Conservation (phyloP, 2,329 filamentous ascomycete genomes). For the Alternaria infectoria region DNA sequence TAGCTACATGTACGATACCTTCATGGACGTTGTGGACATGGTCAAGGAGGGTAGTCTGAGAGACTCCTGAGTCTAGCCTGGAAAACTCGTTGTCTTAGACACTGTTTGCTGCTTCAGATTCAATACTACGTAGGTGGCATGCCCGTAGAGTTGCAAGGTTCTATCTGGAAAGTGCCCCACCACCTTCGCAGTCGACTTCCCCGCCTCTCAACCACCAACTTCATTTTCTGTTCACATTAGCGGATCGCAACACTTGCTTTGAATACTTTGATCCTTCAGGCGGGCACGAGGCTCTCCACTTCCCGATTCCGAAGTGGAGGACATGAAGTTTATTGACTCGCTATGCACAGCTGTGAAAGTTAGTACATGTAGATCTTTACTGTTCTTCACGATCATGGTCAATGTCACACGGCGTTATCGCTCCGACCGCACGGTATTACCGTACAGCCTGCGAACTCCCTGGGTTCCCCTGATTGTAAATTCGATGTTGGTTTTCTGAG, state of each 20-base stretch:
- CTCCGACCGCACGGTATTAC: slow-evolving; percentile 4
- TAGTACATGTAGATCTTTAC: slow-evolving; percentile 1
- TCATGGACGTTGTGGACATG: neutral
- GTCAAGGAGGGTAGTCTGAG: neutral
- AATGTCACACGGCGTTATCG: slow-evolving; percentile 27
- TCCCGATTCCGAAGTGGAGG: neutral
- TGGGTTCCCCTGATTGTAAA: neutral
- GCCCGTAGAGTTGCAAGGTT: neutral
- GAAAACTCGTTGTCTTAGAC: neutral
- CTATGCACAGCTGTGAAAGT: neutral
- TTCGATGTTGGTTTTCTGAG: neutral
- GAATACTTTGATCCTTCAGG: neutral
- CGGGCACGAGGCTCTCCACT: neutral
- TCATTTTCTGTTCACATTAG: neutral
- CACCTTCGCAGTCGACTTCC: neutral
- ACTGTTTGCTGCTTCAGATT: neutral
- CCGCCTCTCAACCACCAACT: neutral
- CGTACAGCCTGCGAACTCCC: neutral
- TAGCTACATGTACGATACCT: neutral
- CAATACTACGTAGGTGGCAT: neutral
- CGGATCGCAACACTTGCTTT: neutral
- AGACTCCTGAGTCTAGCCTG: neutral
- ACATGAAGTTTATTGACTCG: neutral
- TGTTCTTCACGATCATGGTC: neutral
- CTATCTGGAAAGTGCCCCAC: slow-evolving; percentile 2